Base-by-base conservation (phyloP, 345 rosid genomes). In the Alliaria petiolata region DNA sequence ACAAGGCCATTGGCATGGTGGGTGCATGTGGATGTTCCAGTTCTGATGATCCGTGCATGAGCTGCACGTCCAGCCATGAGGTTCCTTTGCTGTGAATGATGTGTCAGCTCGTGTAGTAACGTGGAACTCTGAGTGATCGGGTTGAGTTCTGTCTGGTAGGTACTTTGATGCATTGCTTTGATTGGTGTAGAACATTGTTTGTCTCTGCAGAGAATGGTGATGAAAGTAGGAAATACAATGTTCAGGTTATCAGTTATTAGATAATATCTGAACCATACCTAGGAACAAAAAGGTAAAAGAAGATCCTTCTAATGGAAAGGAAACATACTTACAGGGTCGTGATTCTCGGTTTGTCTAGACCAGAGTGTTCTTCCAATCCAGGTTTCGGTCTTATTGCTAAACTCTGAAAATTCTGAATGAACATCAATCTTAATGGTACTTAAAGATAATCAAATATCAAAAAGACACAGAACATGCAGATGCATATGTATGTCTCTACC, bases 301-400 rank as follows among this genome's bases (percentile, higher is more conserved):
- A 42, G 30, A 59, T 67, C 39, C 26, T n/a, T 51, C 64, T 12
- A 43, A 53, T 10, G 22, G 5, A 43, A n/a, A 51, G 17, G 50
- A 43, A 60, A 52, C 19, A 34, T 31, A 66, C 76, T 66, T 62
- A 93, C 98, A 70, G 84, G 49, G 90, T 85, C 45, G 87, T 81
- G 82, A 74, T 81, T 83, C 87, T 77, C 5, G 88, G 84, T 85
- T 87, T 82, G 64, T 89, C 96, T 45, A 86, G 74, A 60, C 87
- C 83, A 28, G 85, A 81, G 69, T 92, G 92, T 81, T 90, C 85
- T 51, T 84, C 89, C 64, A 92, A 81, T 64, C 92, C 96, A 60
- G 90, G 84, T 66, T 85, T 89, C 58, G 80, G 82, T 69, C 87
- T 84, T 77, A 83, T 87, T 14, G 84, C 87, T 49, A 87, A 73